Evolutionary conservation across 2,329 filamentous ascomycete genomes (phyloP).

Genomic region (Pestalotiopsis sp.): DNA sequence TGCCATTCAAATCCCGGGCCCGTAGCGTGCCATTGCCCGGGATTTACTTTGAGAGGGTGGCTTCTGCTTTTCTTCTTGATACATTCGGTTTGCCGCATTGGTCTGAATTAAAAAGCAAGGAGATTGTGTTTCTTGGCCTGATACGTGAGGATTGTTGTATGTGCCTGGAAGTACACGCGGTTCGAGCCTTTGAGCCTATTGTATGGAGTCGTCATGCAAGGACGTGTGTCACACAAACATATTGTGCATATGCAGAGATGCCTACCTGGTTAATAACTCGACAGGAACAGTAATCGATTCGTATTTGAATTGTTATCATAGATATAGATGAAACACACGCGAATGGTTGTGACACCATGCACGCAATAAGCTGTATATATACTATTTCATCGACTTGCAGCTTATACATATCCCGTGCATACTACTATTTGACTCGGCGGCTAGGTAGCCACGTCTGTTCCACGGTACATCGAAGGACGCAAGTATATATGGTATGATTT

Average conservation of each 20-base stretch:
- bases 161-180: too few species aligned
- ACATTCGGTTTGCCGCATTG: background rate
- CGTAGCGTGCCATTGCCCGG: background rate
- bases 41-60: background rate
- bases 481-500: too few species aligned
- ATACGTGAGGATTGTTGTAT: background rate
- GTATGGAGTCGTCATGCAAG: background rate
- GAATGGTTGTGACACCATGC: too few species aligned
- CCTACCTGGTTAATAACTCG: background rate
- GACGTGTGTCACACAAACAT: background rate
- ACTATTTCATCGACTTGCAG: too few species aligned
- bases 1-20: conserved; percentile 5
- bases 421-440: too few species aligned
- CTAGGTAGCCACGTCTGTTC: too few species aligned
- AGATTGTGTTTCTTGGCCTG: background rate
- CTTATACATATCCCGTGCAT: too few species aligned
- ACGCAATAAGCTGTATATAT: too few species aligned
- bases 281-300: background rate
- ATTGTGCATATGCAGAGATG: background rate
- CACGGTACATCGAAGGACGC: too few species aligned
- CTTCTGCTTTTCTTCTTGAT: background rate
- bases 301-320: background rate
- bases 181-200: too few species aligned
- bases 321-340: background rate
- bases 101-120: background rate